These are phyloP conservation scores for Ophiostoma triangulosporum DNA, from an alignment of 2,329 filamentous ascomycete species.

Conservation along the genomic window DNA sequence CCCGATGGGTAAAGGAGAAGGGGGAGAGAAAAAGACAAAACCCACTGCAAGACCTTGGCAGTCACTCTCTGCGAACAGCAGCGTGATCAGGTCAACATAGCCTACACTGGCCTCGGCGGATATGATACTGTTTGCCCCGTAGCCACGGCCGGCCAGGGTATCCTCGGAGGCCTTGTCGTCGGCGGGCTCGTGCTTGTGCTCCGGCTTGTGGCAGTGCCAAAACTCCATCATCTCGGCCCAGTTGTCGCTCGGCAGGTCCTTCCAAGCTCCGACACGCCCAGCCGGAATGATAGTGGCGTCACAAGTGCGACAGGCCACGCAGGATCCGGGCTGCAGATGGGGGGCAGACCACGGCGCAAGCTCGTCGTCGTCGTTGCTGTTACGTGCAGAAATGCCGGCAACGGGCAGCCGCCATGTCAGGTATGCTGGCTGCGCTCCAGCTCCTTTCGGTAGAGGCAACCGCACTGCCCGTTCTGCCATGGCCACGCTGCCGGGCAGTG, in stretches of 20 bases:
- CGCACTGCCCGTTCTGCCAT: conserved; percentile 19
- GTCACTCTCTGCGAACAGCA: conserved; percentile 57
- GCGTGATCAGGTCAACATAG: conserved; percentile 67
- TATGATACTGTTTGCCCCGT: conserved; percentile 69
- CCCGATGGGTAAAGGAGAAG: conserved; percentile 22
- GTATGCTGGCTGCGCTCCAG: conserved; percentile 16
- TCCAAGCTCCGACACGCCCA: conserved; percentile 49
- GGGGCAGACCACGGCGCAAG: conserved; percentile 41
- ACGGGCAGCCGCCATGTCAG: conserved; percentile 38
- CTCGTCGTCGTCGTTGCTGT: conserved; percentile 14
- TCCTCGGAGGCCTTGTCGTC: conserved; percentile 23
- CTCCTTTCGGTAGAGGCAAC: conserved; percentile 18
- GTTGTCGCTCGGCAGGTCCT: conserved; percentile 86
- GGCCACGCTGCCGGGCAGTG: conserved; percentile 30
- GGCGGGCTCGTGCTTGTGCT: conserved; percentile 13
- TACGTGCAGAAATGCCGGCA: background rate
- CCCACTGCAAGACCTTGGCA: conserved; percentile 36
- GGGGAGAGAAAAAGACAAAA: conserved; percentile 13
- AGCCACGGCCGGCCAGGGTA: conserved; percentile 53
- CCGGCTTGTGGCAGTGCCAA: conserved; percentile 96
- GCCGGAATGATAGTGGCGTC: conserved; percentile 23
- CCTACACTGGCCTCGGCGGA: conserved; percentile 51
- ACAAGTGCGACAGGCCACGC: conserved; percentile 32
- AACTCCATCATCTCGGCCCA: conserved; percentile 99
- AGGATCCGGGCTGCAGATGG: conserved; percentile 26